Base-by-base conservation (phyloP, 345 rosid species). In the Cardamine occulta region DNA sequence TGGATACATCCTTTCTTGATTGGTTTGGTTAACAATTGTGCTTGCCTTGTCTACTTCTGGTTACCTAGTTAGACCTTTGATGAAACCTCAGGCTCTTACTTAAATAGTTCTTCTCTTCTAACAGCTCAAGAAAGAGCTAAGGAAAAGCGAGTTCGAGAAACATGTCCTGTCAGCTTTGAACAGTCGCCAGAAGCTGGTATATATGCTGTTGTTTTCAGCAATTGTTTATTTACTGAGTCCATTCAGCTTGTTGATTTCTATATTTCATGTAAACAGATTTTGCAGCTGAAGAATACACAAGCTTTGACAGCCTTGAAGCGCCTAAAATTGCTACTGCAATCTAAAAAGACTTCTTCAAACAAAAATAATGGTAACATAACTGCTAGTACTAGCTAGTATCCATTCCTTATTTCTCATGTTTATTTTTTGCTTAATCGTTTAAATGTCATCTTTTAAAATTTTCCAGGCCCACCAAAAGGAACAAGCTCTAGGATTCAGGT, bases 121-220 rank as follows among this genome's bases (percentile, higher is more conserved):
- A 74, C 85, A 93, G 98, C 88, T 89, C n/a, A 91, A 85, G 80
- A 93, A 91, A 82, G 94, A 86, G 72, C 86, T 84, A 68, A 86
- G 96, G 81, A 86, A 85, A 77, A 82, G 75, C 63, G 81, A 82
- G 64, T 84, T 81, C 12, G 91, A 86, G 86, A 86, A 77, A 47
- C 89, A 85, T 40, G 70, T 88, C 76, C 74, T 88, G 39, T 76
- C 78, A 81, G 87, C 89, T 84, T 73, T 85, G 66, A 87, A 84
- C 79, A 86, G 75, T 72, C 86, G 81, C 69, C 97, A 89, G 77
- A 94, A 83, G 74, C 80, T 82, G 90, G 98, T 90, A 82, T 58
- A 28, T 39, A 42, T 63, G 62, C 7, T 63, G 24, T 63, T 49
- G 23, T 18, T 62, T 17, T 52, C 19, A 26, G 23, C 14, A 70